These are phyloP conservation scores for Pythium dissimile DNA, from an alignment of 352 stramenopile species.

Conservation along the genomic window DNA sequence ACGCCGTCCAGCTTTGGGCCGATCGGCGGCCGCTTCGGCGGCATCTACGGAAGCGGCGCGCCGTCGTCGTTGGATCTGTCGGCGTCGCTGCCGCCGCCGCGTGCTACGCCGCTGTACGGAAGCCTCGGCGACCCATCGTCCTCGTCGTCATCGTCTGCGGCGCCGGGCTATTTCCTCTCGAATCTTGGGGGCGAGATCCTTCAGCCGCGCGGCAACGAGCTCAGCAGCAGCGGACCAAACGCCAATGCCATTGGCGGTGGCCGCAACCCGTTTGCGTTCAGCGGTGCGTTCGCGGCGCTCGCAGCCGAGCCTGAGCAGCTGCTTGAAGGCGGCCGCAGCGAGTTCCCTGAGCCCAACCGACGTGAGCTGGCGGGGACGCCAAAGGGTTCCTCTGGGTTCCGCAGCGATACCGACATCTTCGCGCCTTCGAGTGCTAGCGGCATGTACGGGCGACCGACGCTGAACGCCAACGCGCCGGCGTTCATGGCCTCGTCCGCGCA, in stretches of 20 bases:
- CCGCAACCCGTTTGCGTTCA: slow-evolving; percentile 33
- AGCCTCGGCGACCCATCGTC: neutral
- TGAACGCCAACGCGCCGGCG: slow-evolving; percentile 20
- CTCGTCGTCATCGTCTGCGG: neutral
- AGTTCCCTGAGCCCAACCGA: neutral
- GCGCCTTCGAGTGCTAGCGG: neutral
- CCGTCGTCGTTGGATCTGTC: neutral
- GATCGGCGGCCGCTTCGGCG: slow-evolving; percentile 20
- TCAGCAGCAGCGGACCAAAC: slow-evolving; percentile 8
- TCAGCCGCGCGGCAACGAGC: slow-evolving; percentile 22
- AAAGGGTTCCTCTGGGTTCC: slow-evolving; percentile 8
- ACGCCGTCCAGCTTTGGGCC: slow-evolving; percentile 18
- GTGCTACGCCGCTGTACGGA: slow-evolving; percentile 9
- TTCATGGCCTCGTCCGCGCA: slow-evolving; percentile 18
- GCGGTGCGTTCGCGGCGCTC: slow-evolving; percentile 26
- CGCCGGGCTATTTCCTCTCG: slow-evolving; percentile 25
- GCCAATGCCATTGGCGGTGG: slow-evolving; percentile 4
- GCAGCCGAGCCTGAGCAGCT: neutral
- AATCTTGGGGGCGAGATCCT: slow-evolving; percentile 62
- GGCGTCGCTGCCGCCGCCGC: neutral
- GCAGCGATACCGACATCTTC: slow-evolving; percentile 17
- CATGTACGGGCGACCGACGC: slow-evolving; percentile 9
- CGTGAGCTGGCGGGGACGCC: neutral
- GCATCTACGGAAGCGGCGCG: slow-evolving; percentile 4
- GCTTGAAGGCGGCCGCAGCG: neutral